These are phyloP conservation scores for Penicillium sp. DNA, from an alignment of 2,329 filamentous ascomycete genomes.

Conservation along the genomic window DNA sequence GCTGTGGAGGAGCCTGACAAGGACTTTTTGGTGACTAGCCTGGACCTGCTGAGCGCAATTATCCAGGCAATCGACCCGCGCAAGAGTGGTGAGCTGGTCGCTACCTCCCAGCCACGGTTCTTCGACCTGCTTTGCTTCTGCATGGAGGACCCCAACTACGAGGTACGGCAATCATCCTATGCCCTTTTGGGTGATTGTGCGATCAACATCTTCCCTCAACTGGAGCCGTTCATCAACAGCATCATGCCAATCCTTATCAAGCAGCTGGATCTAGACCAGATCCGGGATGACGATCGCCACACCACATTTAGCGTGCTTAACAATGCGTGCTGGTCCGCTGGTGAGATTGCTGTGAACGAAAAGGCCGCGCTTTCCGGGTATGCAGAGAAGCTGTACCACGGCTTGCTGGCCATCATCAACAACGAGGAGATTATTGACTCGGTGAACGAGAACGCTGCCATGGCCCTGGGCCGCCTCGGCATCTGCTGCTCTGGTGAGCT, in stretches of 20 bases:
- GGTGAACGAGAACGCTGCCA: conserved; percentile 90
- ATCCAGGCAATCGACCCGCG: conserved; percentile 82
- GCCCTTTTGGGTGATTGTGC: conserved; percentile 93
- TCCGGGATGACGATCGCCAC: conserved; percentile 80
- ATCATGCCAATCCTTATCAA: conserved; percentile 80
- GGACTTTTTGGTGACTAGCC: conserved; percentile 93
- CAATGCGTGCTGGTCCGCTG: conserved; percentile 96
- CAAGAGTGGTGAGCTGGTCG: conserved; percentile 77
- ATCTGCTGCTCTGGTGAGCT: conserved; percentile 76
- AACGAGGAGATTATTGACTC: conserved; percentile 85
- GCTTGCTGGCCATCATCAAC: conserved; percentile 80
- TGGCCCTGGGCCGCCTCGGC: conserved; percentile 86
- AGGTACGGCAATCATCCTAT: conserved; percentile 95
- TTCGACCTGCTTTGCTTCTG: conserved; percentile 91
- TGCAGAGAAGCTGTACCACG: conserved; percentile 75
- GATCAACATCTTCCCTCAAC: conserved; percentile 84
- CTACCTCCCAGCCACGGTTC: conserved; percentile 76
- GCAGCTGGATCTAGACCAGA: conserved; percentile 81
- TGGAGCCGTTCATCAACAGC: conserved; percentile 73
- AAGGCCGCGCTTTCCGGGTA: conserved; percentile 75
- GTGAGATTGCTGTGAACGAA: conserved; percentile 85
- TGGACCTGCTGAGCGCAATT: conserved; percentile 90
- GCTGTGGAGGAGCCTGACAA: conserved; percentile 83
- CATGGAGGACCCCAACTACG: conserved; percentile 88
- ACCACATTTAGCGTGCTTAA: conserved; percentile 91